These are phyloP conservation scores for Maudiozyma serrabonitensis DNA, from an alignment of 805 yeast genomes.

Conservation along the genomic window DNA sequence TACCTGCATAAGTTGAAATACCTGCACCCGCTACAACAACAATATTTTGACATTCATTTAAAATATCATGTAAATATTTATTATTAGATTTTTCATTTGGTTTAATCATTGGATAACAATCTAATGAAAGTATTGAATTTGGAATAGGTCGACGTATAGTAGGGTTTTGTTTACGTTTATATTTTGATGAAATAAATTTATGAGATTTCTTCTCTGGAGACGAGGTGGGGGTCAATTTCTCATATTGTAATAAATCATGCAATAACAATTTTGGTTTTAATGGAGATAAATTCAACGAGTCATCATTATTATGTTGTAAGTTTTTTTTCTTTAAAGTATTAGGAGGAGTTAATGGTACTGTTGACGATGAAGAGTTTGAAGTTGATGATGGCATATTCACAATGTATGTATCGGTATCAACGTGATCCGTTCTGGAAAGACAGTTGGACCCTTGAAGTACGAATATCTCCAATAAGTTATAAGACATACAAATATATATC, in stretches of 20 bases:
- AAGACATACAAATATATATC: too few species aligned
- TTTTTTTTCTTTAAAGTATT: not conserved
- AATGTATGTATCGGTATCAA: not conserved
- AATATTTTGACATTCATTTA: conserved; percentile 45
- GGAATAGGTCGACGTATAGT: conserved; percentile 31
- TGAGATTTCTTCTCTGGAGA: not conserved
- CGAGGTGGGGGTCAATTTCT: not conserved
- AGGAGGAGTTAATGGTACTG: conserved; percentile 18
- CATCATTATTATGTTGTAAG: not conserved
- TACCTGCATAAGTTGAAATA: conserved; percentile 81
- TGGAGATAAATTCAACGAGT: too few species aligned
- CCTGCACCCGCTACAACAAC: conserved; percentile 84
- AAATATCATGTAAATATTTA: conserved; percentile 42
- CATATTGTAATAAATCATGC: conserved; percentile 6
- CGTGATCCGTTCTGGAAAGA: too few species aligned
- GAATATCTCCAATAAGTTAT: too few species aligned
- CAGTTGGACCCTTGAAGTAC: too few species aligned
- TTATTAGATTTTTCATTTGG: conserved; percentile 23
- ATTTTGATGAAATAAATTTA: not conserved
- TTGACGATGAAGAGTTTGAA: not conserved
- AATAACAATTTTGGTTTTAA: conserved; percentile 16
- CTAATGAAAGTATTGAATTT: conserved; percentile 36
- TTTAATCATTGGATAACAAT: conserved; percentile 4
- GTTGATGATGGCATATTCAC: not conserved
- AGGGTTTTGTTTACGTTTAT: not conserved